phyloP scores from a whole-genome alignment of 78 protist genomes.

The Dictyostelium purpureum region DNA sequence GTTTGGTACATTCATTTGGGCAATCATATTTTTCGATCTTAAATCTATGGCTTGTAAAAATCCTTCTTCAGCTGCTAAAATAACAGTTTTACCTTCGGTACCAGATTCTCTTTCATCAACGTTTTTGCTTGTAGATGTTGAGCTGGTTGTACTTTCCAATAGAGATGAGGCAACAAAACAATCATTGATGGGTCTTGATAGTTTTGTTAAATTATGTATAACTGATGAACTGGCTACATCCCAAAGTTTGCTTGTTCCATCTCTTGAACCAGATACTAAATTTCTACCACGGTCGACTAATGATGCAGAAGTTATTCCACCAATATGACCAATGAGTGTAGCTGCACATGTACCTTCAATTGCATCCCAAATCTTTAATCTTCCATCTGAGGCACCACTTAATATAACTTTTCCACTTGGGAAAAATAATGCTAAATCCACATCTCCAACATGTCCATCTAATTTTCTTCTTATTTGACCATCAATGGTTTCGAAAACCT shows the following conservation, averaged over 20 bases:
- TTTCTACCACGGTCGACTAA: constrained; percentile 72
- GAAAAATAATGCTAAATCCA: constrained; percentile 58
- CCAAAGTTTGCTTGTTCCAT: constrained; percentile 69
- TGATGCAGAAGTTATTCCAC: constrained; percentile 58
- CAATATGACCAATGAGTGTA: constrained; percentile 50
- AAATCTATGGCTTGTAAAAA: constrained; percentile 34
- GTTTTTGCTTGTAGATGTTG: neutral
- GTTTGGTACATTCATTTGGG: neutral
- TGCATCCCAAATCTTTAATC: constrained; percentile 79
- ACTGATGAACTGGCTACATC: constrained; percentile 48
- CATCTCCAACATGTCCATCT: constrained; percentile 82
- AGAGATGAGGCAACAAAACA: constrained; percentile 35
- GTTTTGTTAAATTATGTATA: constrained; percentile 14
- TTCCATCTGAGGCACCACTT: constrained; percentile 63
- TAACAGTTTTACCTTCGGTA: constrained; percentile 44
- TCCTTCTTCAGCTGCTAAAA: constrained; percentile 60
- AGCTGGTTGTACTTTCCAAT: neutral
- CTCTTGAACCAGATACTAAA: constrained; percentile 67
- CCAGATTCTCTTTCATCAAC: constrained; percentile 69
- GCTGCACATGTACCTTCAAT: constrained; percentile 74
- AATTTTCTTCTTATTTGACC: constrained; percentile 73
- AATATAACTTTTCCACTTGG: constrained; percentile 75
- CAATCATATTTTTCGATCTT: neutral
- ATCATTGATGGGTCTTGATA: constrained; percentile 51
- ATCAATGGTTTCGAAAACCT: constrained; percentile 51